phyloP scores from a whole-genome alignment of 2,329 filamentous ascomycete species.

The Phialemonium atrogriseum region DNA sequence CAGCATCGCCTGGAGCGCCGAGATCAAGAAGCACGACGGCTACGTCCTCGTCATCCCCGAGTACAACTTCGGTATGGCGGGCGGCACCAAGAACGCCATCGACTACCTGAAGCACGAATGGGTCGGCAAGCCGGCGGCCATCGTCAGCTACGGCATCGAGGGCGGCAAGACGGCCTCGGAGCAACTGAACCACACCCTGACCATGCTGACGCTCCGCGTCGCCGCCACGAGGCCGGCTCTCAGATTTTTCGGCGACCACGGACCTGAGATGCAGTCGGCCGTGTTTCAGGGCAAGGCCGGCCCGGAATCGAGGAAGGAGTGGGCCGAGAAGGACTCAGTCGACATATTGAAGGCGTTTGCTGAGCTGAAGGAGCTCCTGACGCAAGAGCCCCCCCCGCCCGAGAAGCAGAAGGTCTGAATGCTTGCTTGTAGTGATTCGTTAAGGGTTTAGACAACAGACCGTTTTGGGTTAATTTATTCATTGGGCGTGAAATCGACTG shows the following conservation, averaged over 20 bases:
- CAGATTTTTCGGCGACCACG: background rate
- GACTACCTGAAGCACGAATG: conserved; percentile 54
- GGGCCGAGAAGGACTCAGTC: background rate
- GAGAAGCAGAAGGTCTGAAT: too few relatives aligned
- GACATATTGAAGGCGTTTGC: background rate
- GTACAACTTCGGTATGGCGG: conserved; percentile 49
- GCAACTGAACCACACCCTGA: conserved; percentile 14
- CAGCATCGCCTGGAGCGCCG: conserved; percentile 33
- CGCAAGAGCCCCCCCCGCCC: too few relatives aligned
- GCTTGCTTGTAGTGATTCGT: too few relatives aligned
- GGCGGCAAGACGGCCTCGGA: conserved; percentile 27
- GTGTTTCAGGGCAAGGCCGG: conserved; percentile 1
- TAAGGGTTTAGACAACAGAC: too few relatives aligned
- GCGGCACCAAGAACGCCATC: conserved; percentile 51
- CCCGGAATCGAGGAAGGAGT: conserved; percentile 1
- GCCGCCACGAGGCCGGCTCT: background rate
- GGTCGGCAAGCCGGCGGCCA: conserved; percentile 41
- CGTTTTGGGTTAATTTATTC: too few relatives aligned
- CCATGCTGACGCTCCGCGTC: conserved; percentile 5
- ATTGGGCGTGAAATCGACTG: too few relatives aligned
- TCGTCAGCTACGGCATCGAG: conserved; percentile 45
- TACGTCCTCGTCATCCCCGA: conserved; percentile 43
- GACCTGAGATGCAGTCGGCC: background rate
- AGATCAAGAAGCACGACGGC: conserved; percentile 33
- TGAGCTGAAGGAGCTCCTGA: conserved; percentile 2